Evolutionary conservation across 1,284 basidiomycete genomes (phyloP).

Genomic region (Singerocomus rubriflavus): DNA sequence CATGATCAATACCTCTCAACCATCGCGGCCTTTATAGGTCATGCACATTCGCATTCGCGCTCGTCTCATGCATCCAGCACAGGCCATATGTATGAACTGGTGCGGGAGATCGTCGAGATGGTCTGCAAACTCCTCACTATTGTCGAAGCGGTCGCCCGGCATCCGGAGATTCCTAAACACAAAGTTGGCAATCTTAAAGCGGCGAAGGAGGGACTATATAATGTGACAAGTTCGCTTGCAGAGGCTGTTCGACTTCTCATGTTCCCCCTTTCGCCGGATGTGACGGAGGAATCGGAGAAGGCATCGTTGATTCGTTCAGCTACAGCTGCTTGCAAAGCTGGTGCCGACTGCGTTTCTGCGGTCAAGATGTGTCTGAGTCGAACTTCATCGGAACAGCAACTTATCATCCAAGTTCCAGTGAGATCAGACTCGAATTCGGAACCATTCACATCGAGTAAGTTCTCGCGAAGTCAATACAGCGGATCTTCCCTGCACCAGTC

Average conservation of each 20-base stretch:
- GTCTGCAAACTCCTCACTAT: constrained; percentile 91
- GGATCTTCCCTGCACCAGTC: constrained; percentile 33
- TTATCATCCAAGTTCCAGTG: constrained; percentile 61
- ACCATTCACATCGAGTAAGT: constrained; percentile 47
- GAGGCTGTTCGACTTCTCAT: constrained; percentile 80
- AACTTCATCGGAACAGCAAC: constrained; percentile 55
- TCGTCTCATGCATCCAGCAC: constrained; percentile 88
- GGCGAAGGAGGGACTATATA: constrained; percentile 83
- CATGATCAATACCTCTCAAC: constrained; percentile 91
- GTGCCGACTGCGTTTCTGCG: constrained; percentile 83
- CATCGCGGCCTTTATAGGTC: constrained; percentile 96
- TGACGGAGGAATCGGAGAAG: constrained; percentile 81
- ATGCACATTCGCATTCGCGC: constrained; percentile 90
- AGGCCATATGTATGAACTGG: constrained; percentile 91
- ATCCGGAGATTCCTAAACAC: constrained; percentile 56
- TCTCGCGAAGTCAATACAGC: constrained; percentile 37
- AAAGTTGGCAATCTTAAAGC: constrained; percentile 59
- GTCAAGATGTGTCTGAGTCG: constrained; percentile 76
- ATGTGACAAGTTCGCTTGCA: constrained; percentile 82
- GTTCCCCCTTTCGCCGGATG: constrained; percentile 45
- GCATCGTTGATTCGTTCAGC: constrained; percentile 74
- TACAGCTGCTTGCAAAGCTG: constrained; percentile 82
- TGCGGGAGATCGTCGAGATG: constrained; percentile 89
- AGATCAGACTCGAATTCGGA: constrained; percentile 42
- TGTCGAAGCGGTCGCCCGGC: constrained; percentile 83